Base-by-base conservation (phyloP, 2,329 filamentous ascomycete species). In the Aspergillus neotritici region DNA sequence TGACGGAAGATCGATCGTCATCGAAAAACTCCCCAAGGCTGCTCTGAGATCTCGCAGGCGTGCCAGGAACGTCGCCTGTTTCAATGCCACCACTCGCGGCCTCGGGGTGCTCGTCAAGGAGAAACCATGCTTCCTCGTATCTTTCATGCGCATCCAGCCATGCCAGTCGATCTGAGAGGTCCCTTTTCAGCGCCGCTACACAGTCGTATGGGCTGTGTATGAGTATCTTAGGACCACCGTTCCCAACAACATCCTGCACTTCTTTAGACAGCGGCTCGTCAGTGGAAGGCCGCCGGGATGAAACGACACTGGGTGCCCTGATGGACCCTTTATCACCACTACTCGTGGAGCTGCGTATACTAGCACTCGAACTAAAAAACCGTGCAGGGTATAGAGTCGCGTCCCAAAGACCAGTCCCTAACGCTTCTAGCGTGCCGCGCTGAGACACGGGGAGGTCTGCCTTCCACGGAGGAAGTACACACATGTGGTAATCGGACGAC, bases 171-270 rank as follows among this genome's bases (percentile, higher is more conserved):
- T 98, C 93, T 3, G 81, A 74, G 12, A 94, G 74, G 58, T 95
- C 90, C 53, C 93, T 78, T 61, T 90, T 90, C 2, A 93, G 87
- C 1, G 88, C 87, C 42, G 96, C 72, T n/a, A 97, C 84, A 57
- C 90, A 97, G 66, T 98, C 93, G 60, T 94, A 98, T 0, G 93
- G 93, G 56, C 89, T 96, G 58, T 95, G 89, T 32, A 98, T 87
- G 62, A 96, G 96, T 12, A 98, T 86, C 58, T 97, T 86, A 52
- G 83, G 73, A 5, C 83, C 82, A 31, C 76, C 71, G 8, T 75
- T 74, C 4, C 70, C 65, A 13, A 70, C 69, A 51, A 77, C 70
- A 36, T 72, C 74, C 51, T 76, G 73, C 2, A 68, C 50, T 48
- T 70, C 64, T 50, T 67, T 67, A 14, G 64, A 50, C 34, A 65